Conservation (phyloP, 768 basidiomycete genomes). For the Strobilomyces confusus region DNA sequence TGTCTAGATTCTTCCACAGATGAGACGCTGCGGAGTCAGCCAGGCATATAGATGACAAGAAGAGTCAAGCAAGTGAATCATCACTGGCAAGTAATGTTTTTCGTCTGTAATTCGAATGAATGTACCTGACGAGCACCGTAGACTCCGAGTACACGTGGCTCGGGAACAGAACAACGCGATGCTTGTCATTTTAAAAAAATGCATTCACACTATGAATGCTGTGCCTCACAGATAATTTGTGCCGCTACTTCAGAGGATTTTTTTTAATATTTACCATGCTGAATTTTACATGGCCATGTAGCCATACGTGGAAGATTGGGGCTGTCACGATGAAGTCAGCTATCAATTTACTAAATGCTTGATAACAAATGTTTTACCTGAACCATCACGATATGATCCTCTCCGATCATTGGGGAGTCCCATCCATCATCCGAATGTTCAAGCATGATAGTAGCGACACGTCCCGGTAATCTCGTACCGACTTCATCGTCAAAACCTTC, state of each 20-base stretch:
- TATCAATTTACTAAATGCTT: not conserved
- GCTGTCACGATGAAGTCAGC: conserved; percentile 10
- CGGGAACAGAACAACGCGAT: too few relatives aligned
- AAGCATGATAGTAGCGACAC: conserved; percentile 18
- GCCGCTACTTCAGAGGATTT: not conserved
- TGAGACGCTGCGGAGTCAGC: too few relatives aligned
- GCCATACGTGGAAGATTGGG: conserved; percentile 13
- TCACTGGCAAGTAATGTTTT: too few relatives aligned
- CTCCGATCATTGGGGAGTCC: conserved; percentile 34
- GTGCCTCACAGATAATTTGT: not conserved
- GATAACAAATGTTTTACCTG: conserved; percentile 18
- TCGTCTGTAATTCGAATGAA: too few relatives aligned
- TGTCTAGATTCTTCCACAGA: too few relatives aligned
- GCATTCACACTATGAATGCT: not conserved
- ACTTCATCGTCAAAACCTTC: conserved; percentile 23
- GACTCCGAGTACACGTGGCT: too few relatives aligned
- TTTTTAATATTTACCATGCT: not conserved
- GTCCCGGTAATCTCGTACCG: conserved; percentile 28
- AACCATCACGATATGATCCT: conserved; percentile 33
- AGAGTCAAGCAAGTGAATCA: too few relatives aligned
- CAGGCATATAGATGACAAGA: too few relatives aligned
- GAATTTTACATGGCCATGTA: conserved; percentile 28
- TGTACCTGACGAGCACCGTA: too few relatives aligned
- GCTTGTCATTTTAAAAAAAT: too few relatives aligned
- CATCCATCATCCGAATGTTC: conserved; percentile 16